Conservation (phyloP, 2,329 filamentous ascomycete species). For the Claviceps pusilla region DNA sequence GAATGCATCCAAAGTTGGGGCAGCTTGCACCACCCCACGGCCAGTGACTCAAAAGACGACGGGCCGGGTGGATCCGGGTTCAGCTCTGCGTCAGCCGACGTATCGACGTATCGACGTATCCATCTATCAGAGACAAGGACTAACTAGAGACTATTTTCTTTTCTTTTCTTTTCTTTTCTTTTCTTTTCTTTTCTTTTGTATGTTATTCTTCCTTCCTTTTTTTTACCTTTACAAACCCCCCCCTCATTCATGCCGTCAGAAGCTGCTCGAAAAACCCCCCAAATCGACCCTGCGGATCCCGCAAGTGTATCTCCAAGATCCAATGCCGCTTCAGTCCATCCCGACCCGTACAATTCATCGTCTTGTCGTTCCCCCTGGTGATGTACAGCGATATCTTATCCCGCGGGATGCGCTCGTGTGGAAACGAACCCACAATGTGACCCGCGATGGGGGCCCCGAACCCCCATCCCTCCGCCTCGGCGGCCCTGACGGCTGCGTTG, state of each 20-base stretch:
- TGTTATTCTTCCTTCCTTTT: too few relatives aligned
- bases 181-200: too few relatives aligned
- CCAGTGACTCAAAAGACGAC: too few relatives aligned
- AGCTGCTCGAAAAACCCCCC: conserved; percentile 30
- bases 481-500: conserved; percentile 24
- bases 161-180: too few relatives aligned
- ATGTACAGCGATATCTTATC: conserved; percentile 31
- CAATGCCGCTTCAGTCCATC: conserved; percentile 30
- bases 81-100: too few relatives aligned
- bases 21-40: too few relatives aligned
- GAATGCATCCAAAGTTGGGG: too few relatives aligned
- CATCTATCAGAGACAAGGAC: too few relatives aligned
- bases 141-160: too few relatives aligned
- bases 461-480: conserved; percentile 24
- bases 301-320: conserved; percentile 35
- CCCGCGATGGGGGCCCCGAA: conserved; percentile 31
- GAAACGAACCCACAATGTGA: conserved; percentile 34
- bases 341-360: conserved; percentile 23
- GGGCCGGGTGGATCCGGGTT: too few relatives aligned
- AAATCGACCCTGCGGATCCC: conserved; percentile 21
- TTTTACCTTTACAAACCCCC: not conserved
- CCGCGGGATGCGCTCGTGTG: conserved; percentile 34
- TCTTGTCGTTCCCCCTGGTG: conserved; percentile 25
- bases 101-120: too few relatives aligned
- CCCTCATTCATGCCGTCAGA: conserved; percentile 9